phyloP scores from a whole-genome alignment of 371 early-diverging fungal genomes.

The Racocetra persica region DNA sequence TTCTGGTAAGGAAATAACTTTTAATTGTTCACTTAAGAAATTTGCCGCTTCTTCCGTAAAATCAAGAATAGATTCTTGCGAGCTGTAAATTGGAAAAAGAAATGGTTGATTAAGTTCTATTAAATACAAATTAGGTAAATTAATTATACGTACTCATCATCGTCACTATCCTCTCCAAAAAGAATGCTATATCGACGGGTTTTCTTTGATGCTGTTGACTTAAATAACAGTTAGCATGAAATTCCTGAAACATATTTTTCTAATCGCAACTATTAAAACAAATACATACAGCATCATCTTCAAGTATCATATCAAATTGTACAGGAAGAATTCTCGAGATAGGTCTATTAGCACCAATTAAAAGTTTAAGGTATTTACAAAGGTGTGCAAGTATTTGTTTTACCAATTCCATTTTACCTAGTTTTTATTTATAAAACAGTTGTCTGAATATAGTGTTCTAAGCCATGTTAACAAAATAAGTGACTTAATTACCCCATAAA shows the following conservation, averaged over 20 bases:
- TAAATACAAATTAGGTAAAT: constrained; percentile 19
- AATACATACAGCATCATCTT: constrained; percentile 59
- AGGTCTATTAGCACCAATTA: constrained; percentile 56
- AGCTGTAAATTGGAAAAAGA: constrained; percentile 16
- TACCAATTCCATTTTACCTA: constrained; percentile 74
- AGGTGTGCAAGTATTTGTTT: constrained; percentile 63
- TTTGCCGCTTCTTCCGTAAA: constrained; percentile 51
- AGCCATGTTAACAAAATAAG: constrained; percentile 18
- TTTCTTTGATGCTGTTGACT: neutral
- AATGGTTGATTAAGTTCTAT: constrained; percentile 6
- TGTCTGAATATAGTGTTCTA: neutral
- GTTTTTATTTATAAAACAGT: neutral
- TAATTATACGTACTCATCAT: constrained; percentile 30
- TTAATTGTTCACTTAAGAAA: constrained; percentile 51
- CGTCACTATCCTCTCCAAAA: constrained; percentile 51
- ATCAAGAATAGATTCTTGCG: constrained; percentile 49
- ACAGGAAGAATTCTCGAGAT: constrained; percentile 59
- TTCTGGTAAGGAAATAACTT: constrained; percentile 56
- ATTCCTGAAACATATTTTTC: too few relatives aligned
- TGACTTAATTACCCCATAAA: constrained; percentile 67
- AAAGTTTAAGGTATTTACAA: constrained; percentile 58
- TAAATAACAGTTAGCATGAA: neutral
- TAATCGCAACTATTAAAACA: neutral
- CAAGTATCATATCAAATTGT: constrained; percentile 59
- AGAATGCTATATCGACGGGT: constrained; percentile 44